phyloP scores from a whole-genome alignment of 1,284 basidiomycete species.

The Ceratobasidium sp. region DNA sequence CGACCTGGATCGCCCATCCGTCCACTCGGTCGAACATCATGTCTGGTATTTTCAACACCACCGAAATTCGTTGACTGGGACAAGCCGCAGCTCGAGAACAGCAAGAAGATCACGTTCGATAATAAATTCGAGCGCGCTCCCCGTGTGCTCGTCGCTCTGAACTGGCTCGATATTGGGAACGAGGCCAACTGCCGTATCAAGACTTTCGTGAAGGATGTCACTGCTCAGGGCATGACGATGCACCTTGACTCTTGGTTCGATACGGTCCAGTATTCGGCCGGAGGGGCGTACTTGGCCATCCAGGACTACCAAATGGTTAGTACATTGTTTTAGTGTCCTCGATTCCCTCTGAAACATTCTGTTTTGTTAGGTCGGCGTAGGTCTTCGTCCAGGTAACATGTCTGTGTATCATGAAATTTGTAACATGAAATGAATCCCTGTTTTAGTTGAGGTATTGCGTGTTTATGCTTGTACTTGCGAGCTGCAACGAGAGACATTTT shows the following conservation, averaged over 20 bases:
- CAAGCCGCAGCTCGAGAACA: conserved; percentile 2
- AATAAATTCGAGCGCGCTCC: conserved; percentile 29
- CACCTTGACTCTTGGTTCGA: conserved; percentile 46
- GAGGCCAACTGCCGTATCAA: conserved; percentile 39
- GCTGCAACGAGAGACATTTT: too few species aligned
- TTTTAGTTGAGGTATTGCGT: too few species aligned
- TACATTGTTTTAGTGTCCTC: too few species aligned
- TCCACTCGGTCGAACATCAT: conserved; percentile 36
- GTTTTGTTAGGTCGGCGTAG: too few species aligned
- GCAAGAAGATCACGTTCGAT: conserved; percentile 22
- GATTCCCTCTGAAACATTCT: too few species aligned
- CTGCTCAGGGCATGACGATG: conserved; percentile 23
- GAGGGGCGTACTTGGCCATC: conserved; percentile 33
- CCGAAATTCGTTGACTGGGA: conserved; percentile 21
- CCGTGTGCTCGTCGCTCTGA: conserved; percentile 40
- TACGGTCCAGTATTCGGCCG: conserved; percentile 31
- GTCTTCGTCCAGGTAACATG: too few species aligned
- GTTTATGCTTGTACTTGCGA: too few species aligned
- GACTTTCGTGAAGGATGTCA: conserved; percentile 11
- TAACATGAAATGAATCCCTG: too few species aligned
- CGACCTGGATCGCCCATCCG: conserved; percentile 47
- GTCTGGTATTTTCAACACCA: conserved; percentile 28
- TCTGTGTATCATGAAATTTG: too few species aligned
- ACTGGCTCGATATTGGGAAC: conserved; percentile 27
- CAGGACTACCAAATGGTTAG: conserved; percentile 7